Conservation (phyloP, 805 yeast genomes). For the Ogataea populi-albae region DNA sequence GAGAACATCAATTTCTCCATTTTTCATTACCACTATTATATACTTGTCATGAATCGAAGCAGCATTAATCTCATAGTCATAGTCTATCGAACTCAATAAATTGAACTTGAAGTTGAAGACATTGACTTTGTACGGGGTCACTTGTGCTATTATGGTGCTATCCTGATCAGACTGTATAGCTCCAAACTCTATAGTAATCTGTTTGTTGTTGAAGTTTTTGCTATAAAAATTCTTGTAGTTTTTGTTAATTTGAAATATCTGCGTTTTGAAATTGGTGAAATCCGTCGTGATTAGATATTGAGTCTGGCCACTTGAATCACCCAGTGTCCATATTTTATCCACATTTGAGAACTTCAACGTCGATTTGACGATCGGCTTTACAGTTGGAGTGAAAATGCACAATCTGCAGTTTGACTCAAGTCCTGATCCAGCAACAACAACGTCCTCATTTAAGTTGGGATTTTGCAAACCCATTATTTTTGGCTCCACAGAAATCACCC, state of each 20-base stretch:
- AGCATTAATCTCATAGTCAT: constrained; percentile 60
- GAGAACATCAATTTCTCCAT: constrained; percentile 67
- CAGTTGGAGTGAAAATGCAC: constrained; percentile 61
- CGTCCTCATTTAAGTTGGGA: constrained; percentile 64
- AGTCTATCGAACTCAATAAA: constrained; percentile 46
- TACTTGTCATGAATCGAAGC: constrained; percentile 63
- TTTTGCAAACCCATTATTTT: constrained; percentile 61
- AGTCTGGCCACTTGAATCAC: constrained; percentile 33
- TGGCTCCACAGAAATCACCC: constrained; percentile 52
- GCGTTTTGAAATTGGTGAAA: constrained; percentile 58
- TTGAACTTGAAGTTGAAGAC: constrained; percentile 63
- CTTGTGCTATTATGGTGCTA: constrained; percentile 67
- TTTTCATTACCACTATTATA: constrained; percentile 58
- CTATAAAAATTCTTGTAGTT: constrained; percentile 60
- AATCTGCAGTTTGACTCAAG: constrained; percentile 52
- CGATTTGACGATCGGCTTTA: constrained; percentile 65
- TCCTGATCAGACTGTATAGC: constrained; percentile 38
- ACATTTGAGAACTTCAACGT: constrained; percentile 71
- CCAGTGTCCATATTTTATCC: constrained; percentile 71
- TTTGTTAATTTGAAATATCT: constrained; percentile 60
- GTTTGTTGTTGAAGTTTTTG: constrained; percentile 60
- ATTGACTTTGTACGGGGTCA: constrained; percentile 62
- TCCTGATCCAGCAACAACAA: constrained; percentile 71
- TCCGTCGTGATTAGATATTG: constrained; percentile 74
- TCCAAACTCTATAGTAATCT: constrained; percentile 64